Percentiles rank a stretch among this genome's conserved stretches.
Evolutionary conservation across 2,329 filamentous ascomycete species (phyloP).

Genomic region (Albifimbria verrucaria): DNA sequence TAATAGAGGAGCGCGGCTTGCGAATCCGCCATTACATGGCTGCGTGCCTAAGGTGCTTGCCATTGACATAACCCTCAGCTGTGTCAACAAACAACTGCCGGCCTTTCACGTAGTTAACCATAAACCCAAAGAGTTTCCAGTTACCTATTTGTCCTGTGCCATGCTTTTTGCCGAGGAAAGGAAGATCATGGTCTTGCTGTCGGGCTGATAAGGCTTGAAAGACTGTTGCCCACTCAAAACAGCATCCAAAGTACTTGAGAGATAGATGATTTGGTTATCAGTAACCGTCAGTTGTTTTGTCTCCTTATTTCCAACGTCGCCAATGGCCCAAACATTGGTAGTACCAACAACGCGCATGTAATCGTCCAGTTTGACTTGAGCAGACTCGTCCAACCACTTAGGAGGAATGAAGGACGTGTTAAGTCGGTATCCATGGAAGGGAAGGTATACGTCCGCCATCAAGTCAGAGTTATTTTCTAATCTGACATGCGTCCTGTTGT

Average conservation of each 20-base stretch:
- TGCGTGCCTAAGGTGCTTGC: constrained; percentile 22
- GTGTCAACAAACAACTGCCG: constrained; percentile 28
- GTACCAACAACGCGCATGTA: constrained; percentile 27
- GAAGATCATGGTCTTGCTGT: constrained; percentile 24
- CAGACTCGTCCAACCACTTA: constrained; percentile 25
- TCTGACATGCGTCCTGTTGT: constrained; percentile 15
- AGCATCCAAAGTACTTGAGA: constrained; percentile 26
- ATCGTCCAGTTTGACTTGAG: constrained; percentile 29
- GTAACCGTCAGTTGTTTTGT: constrained; percentile 31
- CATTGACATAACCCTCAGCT: constrained; percentile 24
- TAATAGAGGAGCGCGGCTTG: too few species aligned
- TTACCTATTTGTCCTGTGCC: constrained; percentile 29
- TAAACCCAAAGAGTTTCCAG: constrained; percentile 28
- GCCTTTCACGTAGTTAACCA: constrained; percentile 30
- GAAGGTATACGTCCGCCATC: constrained; percentile 38
- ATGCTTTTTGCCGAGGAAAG: constrained; percentile 21
- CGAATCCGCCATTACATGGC: constrained; percentile 21
- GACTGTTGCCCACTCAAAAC: constrained; percentile 13
- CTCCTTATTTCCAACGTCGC: constrained; percentile 39
- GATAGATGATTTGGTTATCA: constrained; percentile 28
- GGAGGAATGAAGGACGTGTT: constrained; percentile 40
- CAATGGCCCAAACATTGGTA: constrained; percentile 38
- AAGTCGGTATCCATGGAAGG: constrained; percentile 38
- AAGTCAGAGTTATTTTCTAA: constrained; percentile 27
- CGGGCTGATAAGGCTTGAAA: constrained; percentile 14